Base-by-base conservation (phyloP, 2,329 filamentous ascomycete genomes). In the Colletotrichum lentis region DNA sequence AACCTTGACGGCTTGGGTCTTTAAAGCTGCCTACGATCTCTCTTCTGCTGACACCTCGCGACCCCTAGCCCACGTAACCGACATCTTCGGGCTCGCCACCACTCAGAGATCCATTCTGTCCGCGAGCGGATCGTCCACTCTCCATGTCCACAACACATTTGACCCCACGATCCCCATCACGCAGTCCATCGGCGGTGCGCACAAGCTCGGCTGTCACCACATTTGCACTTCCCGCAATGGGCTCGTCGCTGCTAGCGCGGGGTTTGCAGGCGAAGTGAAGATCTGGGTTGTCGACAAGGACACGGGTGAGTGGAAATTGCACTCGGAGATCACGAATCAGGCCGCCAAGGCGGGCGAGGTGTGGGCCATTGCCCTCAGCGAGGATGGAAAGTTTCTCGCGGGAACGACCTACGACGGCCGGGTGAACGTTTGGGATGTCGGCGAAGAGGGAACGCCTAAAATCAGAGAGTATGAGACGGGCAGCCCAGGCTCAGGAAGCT, bases 181-280 rank as follows among this genome's bases (percentile, higher is more conserved):
- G 14, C 96, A 99, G 77, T 92, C 90, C 24, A 87, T 99, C 69
- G 83, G 89, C 60, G 86, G 87, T 72, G 94, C 91, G 37, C 96
- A 99, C 81, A 90, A 90, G 72, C 86, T 97, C 41, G 96, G 96
- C 72, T 96, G 93, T 76, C 96, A 99, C 80, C 96, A 99, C 80
- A 82, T 98, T 57, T 90, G 88, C 70, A 90, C 91, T 16, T 85
- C 77, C 82, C 89, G 78, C 47, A 85, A 91, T 72, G 94, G 93
- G 50, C 87, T 84, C 61, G 84, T 89, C 62, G 92, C 92, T 18
- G 93, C 92, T 4, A 96, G 90, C 68, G 92, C 90, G 16, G 96
- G 96, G 0, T 99, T 99, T 75, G 93, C 89, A 20, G 95, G 96
- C 47, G 92, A 96, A 72, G 84, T 96, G 62, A 95, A 92, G 79